Conservation (phyloP, 495 filamentous ascomycete genomes). For the Tuber microsphaerosporum region DNA sequence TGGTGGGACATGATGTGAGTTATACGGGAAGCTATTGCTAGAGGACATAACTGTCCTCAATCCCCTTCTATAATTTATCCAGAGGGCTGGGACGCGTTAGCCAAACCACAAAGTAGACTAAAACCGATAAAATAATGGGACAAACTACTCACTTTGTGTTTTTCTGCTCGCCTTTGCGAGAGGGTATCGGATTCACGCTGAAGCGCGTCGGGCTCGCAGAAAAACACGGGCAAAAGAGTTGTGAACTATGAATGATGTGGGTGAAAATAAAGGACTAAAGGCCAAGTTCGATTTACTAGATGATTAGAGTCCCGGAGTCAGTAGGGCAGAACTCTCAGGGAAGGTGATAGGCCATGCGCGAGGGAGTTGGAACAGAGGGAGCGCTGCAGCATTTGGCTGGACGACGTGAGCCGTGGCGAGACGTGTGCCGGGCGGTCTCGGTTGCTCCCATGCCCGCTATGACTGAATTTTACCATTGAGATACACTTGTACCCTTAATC, state of each 20-base stretch:
- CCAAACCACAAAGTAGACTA: background rate
- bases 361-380: constrained; percentile 1
- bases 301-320: background rate
- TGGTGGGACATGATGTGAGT: background rate
- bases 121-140: background rate
- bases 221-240: background rate
- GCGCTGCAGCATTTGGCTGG: constrained; percentile 6
- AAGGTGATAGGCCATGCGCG: constrained; percentile 2
- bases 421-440: background rate
- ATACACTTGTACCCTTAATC: background rate
- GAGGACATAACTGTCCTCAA: background rate
- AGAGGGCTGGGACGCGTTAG: background rate
- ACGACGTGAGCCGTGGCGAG: constrained; percentile 4
- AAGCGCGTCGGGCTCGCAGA: background rate
- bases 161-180: background rate
- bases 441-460: background rate
- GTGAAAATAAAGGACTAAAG: background rate
- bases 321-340: background rate
- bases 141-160: background rate
- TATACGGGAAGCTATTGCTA: background rate
- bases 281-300: background rate
- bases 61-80: background rate
- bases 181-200: background rate
- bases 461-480: background rate
- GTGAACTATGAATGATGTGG: background rate